phyloP scores from a whole-genome alignment of 2,329 filamentous ascomycete species.

The Didymella segeticola region DNA sequence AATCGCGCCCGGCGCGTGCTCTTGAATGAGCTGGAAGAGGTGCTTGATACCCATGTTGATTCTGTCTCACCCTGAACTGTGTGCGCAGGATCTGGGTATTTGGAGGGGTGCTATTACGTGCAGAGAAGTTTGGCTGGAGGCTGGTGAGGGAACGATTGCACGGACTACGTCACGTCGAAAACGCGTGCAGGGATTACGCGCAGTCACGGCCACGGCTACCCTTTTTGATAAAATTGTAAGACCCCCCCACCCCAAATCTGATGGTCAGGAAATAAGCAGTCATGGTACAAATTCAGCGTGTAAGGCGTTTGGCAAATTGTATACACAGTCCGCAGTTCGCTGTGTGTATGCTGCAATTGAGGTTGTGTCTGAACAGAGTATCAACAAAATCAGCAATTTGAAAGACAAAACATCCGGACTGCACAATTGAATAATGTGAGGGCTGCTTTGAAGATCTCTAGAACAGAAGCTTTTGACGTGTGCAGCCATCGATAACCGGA shows the following conservation, averaged over 20 bases:
- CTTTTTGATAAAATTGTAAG: background rate
- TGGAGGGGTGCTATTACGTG: background rate
- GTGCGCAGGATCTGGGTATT: background rate
- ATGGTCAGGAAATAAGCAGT: background rate
- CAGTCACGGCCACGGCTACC: conserved; percentile 37
- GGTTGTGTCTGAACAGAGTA: background rate
- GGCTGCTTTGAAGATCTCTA: background rate
- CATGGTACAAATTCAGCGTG: background rate
- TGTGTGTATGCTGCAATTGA: background rate
- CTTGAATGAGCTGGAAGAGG: conserved; percentile 61
- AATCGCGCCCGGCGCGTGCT: conserved; percentile 93
- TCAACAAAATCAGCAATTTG: too few relatives aligned
- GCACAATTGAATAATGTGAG: background rate
- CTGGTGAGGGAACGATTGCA: conserved; percentile 23
- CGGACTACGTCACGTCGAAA: conserved; percentile 38
- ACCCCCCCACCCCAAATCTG: background rate
- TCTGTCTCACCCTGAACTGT: background rate
- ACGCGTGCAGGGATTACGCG: conserved; percentile 40
- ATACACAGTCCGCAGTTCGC: background rate
- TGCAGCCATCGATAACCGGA: background rate
- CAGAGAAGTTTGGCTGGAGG: conserved; percentile 6
- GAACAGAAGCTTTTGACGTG: background rate
- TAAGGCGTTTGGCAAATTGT: background rate
- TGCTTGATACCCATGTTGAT: conserved; percentile 51
- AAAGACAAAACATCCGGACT: background rate